phyloP scores from a whole-genome alignment of 2,329 filamentous ascomycete species.

The Cladosporium colombiae region DNA sequence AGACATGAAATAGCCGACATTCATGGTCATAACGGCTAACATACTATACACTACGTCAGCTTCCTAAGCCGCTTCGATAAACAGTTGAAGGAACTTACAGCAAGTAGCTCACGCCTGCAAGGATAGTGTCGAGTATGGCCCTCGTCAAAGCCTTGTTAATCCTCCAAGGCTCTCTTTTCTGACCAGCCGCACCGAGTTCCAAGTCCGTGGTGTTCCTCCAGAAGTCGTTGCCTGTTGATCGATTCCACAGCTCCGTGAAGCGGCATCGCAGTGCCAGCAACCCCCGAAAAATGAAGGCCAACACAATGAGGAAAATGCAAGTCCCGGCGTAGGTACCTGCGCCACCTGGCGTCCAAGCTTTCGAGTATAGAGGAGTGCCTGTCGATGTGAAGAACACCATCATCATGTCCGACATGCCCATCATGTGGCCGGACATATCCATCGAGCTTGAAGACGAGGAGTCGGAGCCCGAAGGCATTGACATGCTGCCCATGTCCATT shows the following conservation, averaged over 20 bases:
- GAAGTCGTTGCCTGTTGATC: not conserved
- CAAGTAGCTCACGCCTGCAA: conserved; percentile 74
- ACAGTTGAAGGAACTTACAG: too few species aligned
- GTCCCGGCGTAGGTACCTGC: conserved; percentile 77
- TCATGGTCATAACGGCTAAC: conserved; percentile 87
- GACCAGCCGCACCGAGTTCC: not conserved
- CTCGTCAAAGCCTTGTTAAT: conserved; percentile 74
- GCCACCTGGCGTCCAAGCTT: conserved; percentile 69
- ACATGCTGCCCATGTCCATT: conserved; percentile 23
- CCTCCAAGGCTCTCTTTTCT: conserved; percentile 61
- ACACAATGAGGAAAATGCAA: conserved; percentile 82
- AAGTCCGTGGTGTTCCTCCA: conserved; percentile 2
- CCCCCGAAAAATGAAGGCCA: conserved; percentile 67
- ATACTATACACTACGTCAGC: conserved; percentile 58
- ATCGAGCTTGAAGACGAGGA: not conserved
- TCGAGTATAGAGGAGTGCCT: conserved; percentile 64
- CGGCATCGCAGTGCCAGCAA: conserved; percentile 35
- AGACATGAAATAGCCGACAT: conserved; percentile 78
- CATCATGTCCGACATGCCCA: conserved; percentile 47
- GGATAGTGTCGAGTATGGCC: conserved; percentile 67
- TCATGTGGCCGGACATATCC: conserved; percentile 25
- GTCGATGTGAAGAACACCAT: conserved; percentile 66
- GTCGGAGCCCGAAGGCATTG: conserved; percentile 4
- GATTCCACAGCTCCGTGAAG: conserved; percentile 23
- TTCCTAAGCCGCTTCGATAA: too few species aligned